phyloP scores from a whole-genome alignment of 148 eudicot species.

The Fagopyrum tataricum region DNA sequence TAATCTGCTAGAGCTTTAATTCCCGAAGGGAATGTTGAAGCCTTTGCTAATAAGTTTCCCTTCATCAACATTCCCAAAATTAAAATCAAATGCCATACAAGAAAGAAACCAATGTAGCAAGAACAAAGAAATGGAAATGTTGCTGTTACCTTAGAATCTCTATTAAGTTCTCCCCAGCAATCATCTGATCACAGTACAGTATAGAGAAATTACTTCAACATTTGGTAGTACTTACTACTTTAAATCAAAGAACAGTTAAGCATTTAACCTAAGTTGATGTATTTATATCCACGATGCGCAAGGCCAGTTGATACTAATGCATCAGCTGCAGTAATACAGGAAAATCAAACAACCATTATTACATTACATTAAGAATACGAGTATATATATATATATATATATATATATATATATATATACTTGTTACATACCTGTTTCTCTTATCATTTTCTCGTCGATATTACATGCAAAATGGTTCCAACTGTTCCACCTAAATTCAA shows the following conservation, averaged over 20 bases:
- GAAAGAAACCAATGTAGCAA: neutral
- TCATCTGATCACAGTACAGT: constrained; percentile 8
- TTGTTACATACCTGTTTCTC: constrained; percentile 12
- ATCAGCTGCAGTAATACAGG: constrained; percentile 7
- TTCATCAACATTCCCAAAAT: neutral
- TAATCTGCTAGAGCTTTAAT: constrained; percentile 36
- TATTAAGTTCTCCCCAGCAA: constrained; percentile 15
- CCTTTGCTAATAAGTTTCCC: constrained; percentile 32
- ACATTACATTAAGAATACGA: neutral
- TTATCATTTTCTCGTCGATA: constrained; percentile 9
- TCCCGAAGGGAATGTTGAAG: constrained; percentile 32
- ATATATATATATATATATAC: neutral
- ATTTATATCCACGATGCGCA: constrained; percentile 7
- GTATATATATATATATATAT: neutral
- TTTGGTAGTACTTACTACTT: neutral
- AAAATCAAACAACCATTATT: neutral
- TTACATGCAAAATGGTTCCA: constrained; percentile 18
- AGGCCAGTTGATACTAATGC: constrained; percentile 17
- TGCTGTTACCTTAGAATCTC: constrained; percentile 10
- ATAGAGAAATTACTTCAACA: neutral
- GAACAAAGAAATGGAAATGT: neutral
- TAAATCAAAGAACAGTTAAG: neutral
- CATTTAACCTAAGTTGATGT: constrained; percentile 13
- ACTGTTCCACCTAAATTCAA: constrained; percentile 14
- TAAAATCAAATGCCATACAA: neutral